Evolutionary conservation across 73 alveolate genomes (phyloP), one percentile per base, ranked within the genome.

Genomic region (Blepharisma japonicum): DNA sequence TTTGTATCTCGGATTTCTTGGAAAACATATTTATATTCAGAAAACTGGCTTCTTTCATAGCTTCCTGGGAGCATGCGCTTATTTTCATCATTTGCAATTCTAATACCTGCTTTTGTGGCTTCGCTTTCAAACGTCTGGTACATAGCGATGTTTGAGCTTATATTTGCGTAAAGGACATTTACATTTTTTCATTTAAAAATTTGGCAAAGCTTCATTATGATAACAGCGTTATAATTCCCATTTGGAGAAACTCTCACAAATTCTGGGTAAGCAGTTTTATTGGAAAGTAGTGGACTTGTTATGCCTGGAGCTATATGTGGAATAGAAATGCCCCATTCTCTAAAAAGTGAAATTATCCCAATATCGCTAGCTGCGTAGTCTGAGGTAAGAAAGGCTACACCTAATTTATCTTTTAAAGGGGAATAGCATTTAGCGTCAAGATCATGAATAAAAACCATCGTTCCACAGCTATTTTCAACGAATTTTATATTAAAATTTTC

Each of bases 221-320:
- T 53, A 53, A 53, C n/a, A 53, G 67, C 67, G 4, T 53, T 53
- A 20, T 11, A 53, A 53, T 51, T 14, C 2, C 66, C 66, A 51
- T 4, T 18, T 51, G 27, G 47, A 2, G 74, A 18, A 8, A 61
- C 14, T 61, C 23, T 61, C 23, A 61, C 14, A 5, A 61, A 61
- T 39, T 61, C 74, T 18, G 74, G 47, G 5, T 14, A 61, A 18
- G 46, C 11, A 18, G 74, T 61, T 18, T 18, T 25, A 25, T 61
- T 61, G 46, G 14, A 8, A 8, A 61, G 11, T 11, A 20, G 2
- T 8, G 18, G 47, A 61, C 18, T 9, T 18, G 18, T 9, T n/a
- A 48, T 0, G 14, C 18, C 11, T 14, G 74, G 38, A 61, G 74
- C 14, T 61, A 61, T 61, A 14, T 61, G 74, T 14, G 74, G 48